Percentiles rank a stretch among this genome's conserved stretches.
Conservation (phyloP, 306 rosid species). For the Corylus heterophylla region DNA sequence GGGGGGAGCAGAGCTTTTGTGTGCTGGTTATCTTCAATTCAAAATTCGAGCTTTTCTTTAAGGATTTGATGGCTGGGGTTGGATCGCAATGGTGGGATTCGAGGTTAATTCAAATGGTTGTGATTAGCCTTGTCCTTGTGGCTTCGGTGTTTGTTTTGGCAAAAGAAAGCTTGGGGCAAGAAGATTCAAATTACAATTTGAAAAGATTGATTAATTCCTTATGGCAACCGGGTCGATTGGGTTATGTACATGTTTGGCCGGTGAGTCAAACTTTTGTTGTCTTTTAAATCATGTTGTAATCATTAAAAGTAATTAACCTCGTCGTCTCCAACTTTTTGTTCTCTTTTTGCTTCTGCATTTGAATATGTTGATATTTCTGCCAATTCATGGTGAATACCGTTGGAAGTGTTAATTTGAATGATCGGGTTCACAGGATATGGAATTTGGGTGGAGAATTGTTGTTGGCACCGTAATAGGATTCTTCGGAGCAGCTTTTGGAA, state of each 20-base stretch:
- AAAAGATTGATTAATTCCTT: neutral
- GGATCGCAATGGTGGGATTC: slow-evolving; percentile 38
- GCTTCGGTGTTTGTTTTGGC: slow-evolving; percentile 51
- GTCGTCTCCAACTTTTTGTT: neutral
- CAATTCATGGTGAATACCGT: neutral
- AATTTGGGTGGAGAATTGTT: slow-evolving; percentile 82
- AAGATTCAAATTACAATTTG: slow-evolving; percentile 34
- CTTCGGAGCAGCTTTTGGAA: slow-evolving; percentile 91
- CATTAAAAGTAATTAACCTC: neutral
- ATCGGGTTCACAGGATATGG: slow-evolving; percentile 57
- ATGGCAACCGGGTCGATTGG: slow-evolving; percentile 49
- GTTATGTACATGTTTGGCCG: slow-evolving; percentile 78
- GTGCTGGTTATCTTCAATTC: too few species aligned
- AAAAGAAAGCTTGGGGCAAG: slow-evolving; percentile 52
- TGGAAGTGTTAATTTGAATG: neutral
- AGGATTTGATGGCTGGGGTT: neutral
- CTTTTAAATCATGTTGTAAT: neutral
- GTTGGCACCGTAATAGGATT: slow-evolving; percentile 73
- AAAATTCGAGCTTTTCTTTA: too few species aligned
- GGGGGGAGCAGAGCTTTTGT: neutral
- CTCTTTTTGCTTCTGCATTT: neutral
- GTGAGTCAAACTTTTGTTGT: slow-evolving; percentile 34
- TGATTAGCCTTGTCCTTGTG: slow-evolving; percentile 36
- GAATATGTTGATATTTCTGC: neutral
- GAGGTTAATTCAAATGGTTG: slow-evolving; percentile 39